These are phyloP conservation scores for Mycena metata DNA, from an alignment of 768 basidiomycete genomes.

Conservation along the genomic window DNA sequence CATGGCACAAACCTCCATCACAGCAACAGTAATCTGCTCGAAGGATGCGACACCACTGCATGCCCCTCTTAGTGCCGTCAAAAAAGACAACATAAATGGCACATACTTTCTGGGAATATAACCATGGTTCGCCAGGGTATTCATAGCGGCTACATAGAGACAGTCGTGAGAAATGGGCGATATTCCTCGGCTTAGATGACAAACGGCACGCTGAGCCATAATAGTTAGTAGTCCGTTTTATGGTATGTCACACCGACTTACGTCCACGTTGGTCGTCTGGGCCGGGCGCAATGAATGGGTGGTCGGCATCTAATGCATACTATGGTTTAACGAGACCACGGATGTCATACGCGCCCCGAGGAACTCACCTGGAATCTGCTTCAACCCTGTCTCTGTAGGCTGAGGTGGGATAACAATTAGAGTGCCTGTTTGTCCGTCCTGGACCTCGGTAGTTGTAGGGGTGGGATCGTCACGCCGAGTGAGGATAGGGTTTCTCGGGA, in stretches of 20 bases:
- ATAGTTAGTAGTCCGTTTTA: background rate
- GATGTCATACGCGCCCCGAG: background rate
- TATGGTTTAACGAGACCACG: background rate
- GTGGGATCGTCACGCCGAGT: constrained; percentile 3
- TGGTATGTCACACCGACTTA: constrained; percentile 4
- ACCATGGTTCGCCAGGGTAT: constrained; percentile 35
- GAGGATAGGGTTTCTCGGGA: background rate
- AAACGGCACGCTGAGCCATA: constrained; percentile 31
- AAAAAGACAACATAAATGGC: too few species aligned
- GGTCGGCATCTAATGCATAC: constrained; percentile 32
- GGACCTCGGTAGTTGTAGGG: constrained; percentile 31
- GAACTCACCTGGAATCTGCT: constrained; percentile 31
- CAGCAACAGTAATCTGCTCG: constrained; percentile 30
- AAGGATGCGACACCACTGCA: constrained; percentile 37
- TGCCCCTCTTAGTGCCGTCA: background rate
- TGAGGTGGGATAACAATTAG: constrained; percentile 28
- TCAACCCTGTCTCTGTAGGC: constrained; percentile 32
- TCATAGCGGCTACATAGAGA: constrained; percentile 31
- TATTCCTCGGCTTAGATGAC: background rate
- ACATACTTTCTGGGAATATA: constrained; percentile 34
- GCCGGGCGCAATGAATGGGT: constrained; percentile 38
- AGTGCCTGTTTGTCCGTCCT: constrained; percentile 33
- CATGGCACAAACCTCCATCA: constrained; percentile 33
- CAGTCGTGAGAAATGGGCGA: background rate
- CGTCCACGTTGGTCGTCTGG: constrained; percentile 38